A percentile compares a stretch with the other conserved stretches of the same genome.
Conservation (phyloP, 805 yeast species). For the Pichia paraexigua region DNA sequence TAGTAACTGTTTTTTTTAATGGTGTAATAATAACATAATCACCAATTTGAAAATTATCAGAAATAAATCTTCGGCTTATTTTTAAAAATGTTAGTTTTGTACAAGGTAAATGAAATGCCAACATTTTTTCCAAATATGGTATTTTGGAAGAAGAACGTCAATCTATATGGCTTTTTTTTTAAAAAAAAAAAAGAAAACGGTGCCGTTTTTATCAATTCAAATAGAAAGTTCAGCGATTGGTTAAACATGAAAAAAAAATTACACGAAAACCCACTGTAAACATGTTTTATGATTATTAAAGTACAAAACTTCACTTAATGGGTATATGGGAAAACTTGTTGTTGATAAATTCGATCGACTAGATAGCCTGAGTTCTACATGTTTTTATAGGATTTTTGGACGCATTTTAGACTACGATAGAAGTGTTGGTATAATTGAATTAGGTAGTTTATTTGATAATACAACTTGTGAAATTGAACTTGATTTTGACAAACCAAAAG, state of each 20-base stretch:
- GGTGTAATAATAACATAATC: conserved; percentile 28
- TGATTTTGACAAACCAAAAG: conserved; percentile 9
- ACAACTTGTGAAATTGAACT: conserved; percentile 1
- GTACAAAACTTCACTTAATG: background rate
- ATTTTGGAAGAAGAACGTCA: background rate
- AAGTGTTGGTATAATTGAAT: conserved; percentile 11
- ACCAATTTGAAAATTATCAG: conserved; percentile 14
- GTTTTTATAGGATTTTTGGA: conserved; percentile 16
- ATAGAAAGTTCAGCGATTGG: background rate
- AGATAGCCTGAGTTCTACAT: conserved; percentile 6
- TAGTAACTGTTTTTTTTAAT: conserved; percentile 18
- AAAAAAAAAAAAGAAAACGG: background rate
- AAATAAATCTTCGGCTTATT: background rate
- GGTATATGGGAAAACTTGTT: conserved; percentile 1
- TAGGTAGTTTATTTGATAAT: conserved; percentile 12
- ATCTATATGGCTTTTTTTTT: too few relatives aligned
- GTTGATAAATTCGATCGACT: conserved; percentile 9
- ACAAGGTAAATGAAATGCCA: background rate
- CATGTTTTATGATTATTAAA: background rate
- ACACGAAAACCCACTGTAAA: too few relatives aligned
- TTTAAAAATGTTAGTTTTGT: background rate
- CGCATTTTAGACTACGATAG: conserved; percentile 17
- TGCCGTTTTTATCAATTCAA: background rate
- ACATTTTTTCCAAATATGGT: background rate
- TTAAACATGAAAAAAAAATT: background rate